phyloP scores from a whole-genome alignment of 2,329 filamentous ascomycete genomes.

The Trichoderma oligosporum region DNA sequence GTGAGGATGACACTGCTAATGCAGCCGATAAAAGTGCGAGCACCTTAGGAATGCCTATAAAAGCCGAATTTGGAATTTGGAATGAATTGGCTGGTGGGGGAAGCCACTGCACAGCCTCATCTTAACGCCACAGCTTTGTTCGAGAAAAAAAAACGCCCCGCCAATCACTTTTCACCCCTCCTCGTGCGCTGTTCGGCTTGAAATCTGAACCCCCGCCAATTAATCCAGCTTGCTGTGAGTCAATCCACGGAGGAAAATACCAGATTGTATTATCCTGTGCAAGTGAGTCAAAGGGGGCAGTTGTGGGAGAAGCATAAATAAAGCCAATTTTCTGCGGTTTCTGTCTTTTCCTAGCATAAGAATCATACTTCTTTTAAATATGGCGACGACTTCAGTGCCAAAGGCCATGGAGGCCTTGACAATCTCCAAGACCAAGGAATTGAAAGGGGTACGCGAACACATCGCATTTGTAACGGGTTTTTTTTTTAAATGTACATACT shows the following conservation, averaged over 20 bases:
- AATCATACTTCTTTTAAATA: constrained; percentile 30
- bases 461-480: background rate
- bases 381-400: constrained; percentile 42
- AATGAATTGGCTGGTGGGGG: too few relatives aligned
- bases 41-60: constrained; percentile 17
- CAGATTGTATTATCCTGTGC: background rate
- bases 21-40: constrained; percentile 17
- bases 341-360: background rate
- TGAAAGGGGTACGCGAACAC: constrained; percentile 49
- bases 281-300: constrained; percentile 18
- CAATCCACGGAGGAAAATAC: constrained; percentile 25
- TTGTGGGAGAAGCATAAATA: constrained; percentile 10
- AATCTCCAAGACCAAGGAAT: constrained; percentile 58
- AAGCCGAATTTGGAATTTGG: constrained; percentile 14
- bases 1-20: background rate
- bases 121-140: constrained; percentile 23
- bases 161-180: constrained; percentile 37
- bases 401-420: constrained; percentile 50
- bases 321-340: background rate
- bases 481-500: background rate
- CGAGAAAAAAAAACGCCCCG: constrained; percentile 31
- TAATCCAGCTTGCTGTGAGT: constrained; percentile 29
- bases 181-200: constrained; percentile 19
- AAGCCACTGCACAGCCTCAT: constrained; percentile 30
- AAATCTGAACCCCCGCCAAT: constrained; percentile 19